phyloP scores from a whole-genome alignment of 257 asterid species.

The Dorcoceras hygrometricum region DNA sequence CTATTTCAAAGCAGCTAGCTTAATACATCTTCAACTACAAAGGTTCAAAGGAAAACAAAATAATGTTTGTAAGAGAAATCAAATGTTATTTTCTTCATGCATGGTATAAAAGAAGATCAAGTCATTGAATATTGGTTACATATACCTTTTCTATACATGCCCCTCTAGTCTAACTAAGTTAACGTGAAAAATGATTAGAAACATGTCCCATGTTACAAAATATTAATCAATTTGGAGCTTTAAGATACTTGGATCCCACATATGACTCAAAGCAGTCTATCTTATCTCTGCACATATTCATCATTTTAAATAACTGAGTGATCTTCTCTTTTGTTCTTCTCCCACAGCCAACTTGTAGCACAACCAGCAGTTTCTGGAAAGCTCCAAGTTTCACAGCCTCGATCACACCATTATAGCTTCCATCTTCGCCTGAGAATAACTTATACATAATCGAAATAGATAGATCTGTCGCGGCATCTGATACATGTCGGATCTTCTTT shows the following conservation, averaged over 20 bases:
- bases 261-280: constrained; percentile 65
- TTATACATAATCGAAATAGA: constrained; percentile 61
- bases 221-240: constrained; percentile 38
- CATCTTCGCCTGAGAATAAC: constrained; percentile 41
- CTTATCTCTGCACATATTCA: constrained; percentile 56
- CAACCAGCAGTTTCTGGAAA: constrained; percentile 75
- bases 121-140: constrained; percentile 10
- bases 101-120: neutral
- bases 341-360: constrained; percentile 68
- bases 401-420: constrained; percentile 26
- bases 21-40: too few relatives aligned
- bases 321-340: constrained; percentile 54
- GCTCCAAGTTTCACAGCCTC: constrained; percentile 74
- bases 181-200: neutral
- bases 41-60: too few relatives aligned
- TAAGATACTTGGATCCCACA: constrained; percentile 57
- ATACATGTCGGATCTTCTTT: constrained; percentile 70
- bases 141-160: constrained; percentile 19
- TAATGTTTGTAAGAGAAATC: too few relatives aligned
- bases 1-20: too few relatives aligned
- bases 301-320: constrained; percentile 62
- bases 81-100: too few relatives aligned
- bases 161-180: constrained; percentile 6
- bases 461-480: constrained; percentile 52
- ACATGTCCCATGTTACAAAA: constrained; percentile 8